Base-by-base conservation (phyloP, 176 grass and related monocot genomes). In the Aegilops sharonensis region DNA sequence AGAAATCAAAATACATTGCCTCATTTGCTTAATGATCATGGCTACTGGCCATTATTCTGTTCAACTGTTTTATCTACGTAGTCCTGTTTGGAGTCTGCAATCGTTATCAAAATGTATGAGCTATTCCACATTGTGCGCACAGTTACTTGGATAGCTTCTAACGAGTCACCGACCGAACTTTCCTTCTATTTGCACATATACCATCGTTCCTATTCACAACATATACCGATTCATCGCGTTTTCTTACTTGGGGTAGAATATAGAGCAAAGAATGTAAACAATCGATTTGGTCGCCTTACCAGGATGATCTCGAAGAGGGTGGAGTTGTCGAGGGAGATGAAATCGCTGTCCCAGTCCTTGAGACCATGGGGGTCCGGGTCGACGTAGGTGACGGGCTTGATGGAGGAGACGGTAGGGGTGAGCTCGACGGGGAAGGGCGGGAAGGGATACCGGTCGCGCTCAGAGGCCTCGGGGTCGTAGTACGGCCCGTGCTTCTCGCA, bases 251-350 rank as follows among this genome's bases (percentile, higher is more conserved):
- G 43, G 68, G 4, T 60, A 17, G 78, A 27, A 65, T n/a, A 10
- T 9, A 32, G 86, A 30, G 52, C 59, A 9, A 50, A 50, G 8
- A 54, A 36, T 24, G 45, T 32, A 20, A 8, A 69, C 18, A 79
- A 47, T 30, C 24, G 42, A 27, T 3, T 61, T 62, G 36, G 48
- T 25, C 32, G 23, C 77, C 63, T 68, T 80, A 97, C 95, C 71
- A 97, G 36, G 69, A 97, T 86, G 84, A 94, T 43, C 75, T 81
- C 87, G 48, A 91, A 97, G 68, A 94, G 87, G 29, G 84, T 89
- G 79, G 86, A 78, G 60, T 91, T 89, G 84, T 91, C 89, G 18
- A 89, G 87, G 39, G 80, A 27, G 57, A 97, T 74, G 74, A 97
- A 88, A 8, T 89, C 85, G 5, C 42, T n/a, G 61, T 97, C 89